Evolutionary conservation across 2,329 filamentous ascomycete genomes (phyloP), one percentile per base, ranked within the genome.

Genomic region (Cordyceps farinosa): DNA sequence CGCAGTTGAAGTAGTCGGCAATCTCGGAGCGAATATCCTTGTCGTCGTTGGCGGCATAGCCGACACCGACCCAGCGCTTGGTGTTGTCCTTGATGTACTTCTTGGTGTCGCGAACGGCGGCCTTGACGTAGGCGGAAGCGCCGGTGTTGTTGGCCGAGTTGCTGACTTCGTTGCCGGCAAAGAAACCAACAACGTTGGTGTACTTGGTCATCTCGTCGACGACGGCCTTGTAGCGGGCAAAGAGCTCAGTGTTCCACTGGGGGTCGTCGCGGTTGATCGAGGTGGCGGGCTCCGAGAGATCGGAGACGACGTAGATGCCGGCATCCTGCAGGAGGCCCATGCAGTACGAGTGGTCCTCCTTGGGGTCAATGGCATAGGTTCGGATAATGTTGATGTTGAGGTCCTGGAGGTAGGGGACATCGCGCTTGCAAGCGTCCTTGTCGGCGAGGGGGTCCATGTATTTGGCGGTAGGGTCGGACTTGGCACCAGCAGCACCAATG

Each of bases 121-220:
- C 95, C 86, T 98, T 99, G 79, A 99, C 95, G 76, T 90, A 99
- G 69, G 94, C 92, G 66, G 91, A 95, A 57, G 94, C 91, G 66
- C 85, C 80, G 57, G 94, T 98, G 85, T 97, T 97, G 84, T 89
- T 93, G 69, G 83, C 82, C 71, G 88, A 85, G 83, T 97, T 96
- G 70, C 92, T 89, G 66, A 99, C 95, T 80, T 99, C 95, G 79
- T 99, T 99, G 75, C 95, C 95, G 69, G 93, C 94, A 76, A 99
- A 98, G 88, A 98, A 99, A 71, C 95, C 95, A 67, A 99, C 87
- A 58, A 91, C 88, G 80, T 99, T 99, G 77, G 86, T 84, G 84
- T 96, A 98, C 74, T 90, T 83, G 70, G 84, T 82, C 71, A 99
- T 81, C 66, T 85, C 83, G 74, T 98, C 93, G 65, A 99, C 81